These are phyloP conservation scores for Agastache rugosa DNA, from an alignment of 257 asterid species.

Conservation along the genomic window DNA sequence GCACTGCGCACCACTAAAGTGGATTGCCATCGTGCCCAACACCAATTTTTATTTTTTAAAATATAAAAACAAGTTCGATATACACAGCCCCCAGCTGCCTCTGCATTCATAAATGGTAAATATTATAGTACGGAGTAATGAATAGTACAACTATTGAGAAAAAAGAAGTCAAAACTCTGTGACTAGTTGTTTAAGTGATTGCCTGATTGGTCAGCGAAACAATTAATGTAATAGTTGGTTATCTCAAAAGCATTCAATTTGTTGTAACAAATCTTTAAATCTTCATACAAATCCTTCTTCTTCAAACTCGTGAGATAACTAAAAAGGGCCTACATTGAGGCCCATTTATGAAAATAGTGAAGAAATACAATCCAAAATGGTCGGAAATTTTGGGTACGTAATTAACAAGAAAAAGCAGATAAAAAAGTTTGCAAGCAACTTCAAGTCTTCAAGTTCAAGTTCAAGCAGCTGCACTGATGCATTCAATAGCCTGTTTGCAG, in stretches of 20 bases:
- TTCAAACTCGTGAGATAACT: background rate
- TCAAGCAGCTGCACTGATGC: slow-evolving; percentile 90
- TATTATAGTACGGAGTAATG: no score
- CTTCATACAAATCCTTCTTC: background rate
- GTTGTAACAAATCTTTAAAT: background rate
- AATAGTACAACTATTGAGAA: no score
- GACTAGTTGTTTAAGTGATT: background rate
- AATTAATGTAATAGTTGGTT: background rate
- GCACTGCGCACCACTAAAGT: no score
- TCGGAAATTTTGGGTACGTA: slow-evolving; percentile 32
- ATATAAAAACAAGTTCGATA: no score
- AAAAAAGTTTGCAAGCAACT: background rate
- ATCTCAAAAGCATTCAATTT: background rate
- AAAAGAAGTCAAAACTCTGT: no score
- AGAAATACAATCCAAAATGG: slow-evolving; percentile 33
- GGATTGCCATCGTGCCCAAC: no score
- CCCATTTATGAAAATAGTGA: slow-evolving; percentile 30
- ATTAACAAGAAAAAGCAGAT: background rate
- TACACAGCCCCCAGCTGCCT: no score
- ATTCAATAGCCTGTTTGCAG: slow-evolving; percentile 96
- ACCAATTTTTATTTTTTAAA: no score
- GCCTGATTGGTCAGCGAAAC: background rate
- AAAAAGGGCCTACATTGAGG: slow-evolving; percentile 15
- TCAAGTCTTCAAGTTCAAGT: slow-evolving; percentile 10
- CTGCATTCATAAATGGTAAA: no score